A percentile compares a stretch with the other conserved stretches of the same genome.
Evolutionary conservation across 805 yeast species (phyloP).

Genomic region (Metschnikowia gruessii): DNA sequence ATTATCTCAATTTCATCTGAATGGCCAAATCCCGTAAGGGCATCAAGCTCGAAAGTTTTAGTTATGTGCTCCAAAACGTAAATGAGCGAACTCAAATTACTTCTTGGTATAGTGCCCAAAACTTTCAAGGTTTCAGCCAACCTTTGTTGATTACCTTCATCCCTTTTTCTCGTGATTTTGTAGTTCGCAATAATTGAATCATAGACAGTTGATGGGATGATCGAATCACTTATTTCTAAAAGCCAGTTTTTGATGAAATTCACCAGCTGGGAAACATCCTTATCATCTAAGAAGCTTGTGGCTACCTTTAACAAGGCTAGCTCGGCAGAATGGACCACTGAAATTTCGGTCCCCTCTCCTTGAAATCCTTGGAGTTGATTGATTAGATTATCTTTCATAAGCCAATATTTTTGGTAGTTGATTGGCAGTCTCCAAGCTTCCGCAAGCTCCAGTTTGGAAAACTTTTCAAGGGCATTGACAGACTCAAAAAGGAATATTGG

Average conservation of each 20-base stretch:
- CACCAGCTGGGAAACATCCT: slow-evolving; percentile 17
- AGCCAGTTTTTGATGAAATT: slow-evolving; percentile 41
- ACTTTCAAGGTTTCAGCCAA: slow-evolving; percentile 23
- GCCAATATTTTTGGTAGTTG: slow-evolving; percentile 35
- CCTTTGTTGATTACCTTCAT: slow-evolving; percentile 6
- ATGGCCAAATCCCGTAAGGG: slow-evolving; percentile 25
- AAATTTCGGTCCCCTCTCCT: not conserved
- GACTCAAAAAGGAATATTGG: slow-evolving; percentile 31
- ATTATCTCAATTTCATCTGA: slow-evolving; percentile 24
- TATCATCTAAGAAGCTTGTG: slow-evolving; percentile 3
- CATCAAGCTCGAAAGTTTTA: slow-evolving; percentile 22
- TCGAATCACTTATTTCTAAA: slow-evolving; percentile 39
- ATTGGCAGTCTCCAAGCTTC: slow-evolving; percentile 32
- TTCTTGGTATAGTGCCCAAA: slow-evolving; percentile 36
- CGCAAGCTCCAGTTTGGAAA: not conserved
- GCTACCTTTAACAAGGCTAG: slow-evolving; percentile 19
- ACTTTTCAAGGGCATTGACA: slow-evolving; percentile 20
- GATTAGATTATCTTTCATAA: slow-evolving; percentile 30
- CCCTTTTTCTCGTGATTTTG: slow-evolving; percentile 10
- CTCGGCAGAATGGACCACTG: slow-evolving; percentile 17
- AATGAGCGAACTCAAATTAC: slow-evolving; percentile 37
- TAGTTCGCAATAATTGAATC: slow-evolving; percentile 30
- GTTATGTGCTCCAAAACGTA: slow-evolving; percentile 36
- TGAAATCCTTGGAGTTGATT: slow-evolving; percentile 21
- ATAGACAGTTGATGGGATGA: slow-evolving; percentile 41